A percentile compares a stretch with the other conserved stretches of the same genome.
Conservation (phyloP, 2,329 filamentous ascomycete genomes). For the Fusarium succisae region DNA sequence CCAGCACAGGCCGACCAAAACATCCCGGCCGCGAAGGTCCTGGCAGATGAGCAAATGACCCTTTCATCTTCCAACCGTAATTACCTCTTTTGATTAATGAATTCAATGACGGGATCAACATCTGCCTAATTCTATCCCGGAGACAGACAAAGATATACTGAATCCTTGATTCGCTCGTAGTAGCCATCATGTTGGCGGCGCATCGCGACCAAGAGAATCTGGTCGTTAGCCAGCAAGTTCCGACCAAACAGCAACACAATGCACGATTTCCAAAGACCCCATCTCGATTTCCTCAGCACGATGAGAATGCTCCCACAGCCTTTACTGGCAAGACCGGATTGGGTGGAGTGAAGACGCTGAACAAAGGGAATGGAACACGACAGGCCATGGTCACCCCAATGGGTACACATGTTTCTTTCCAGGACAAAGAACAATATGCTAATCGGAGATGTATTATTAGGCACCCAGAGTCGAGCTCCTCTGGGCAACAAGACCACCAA, state of each 20-base stretch:
- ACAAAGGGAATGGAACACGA: conserved; percentile 58
- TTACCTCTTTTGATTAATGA: conserved; percentile 29
- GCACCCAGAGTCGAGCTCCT: conserved; percentile 74
- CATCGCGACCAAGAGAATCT: conserved; percentile 90
- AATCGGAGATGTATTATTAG: conserved; percentile 30
- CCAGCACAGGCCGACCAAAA: conserved; percentile 36
- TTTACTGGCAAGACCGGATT: conserved; percentile 56
- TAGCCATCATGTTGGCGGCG: conserved; percentile 73
- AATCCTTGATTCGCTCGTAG: conserved; percentile 17
- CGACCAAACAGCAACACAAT: conserved; percentile 81
- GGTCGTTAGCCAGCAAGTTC: conserved; percentile 77
- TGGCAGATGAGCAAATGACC: conserved; percentile 7
- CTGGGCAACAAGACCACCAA: conserved; percentile 97
- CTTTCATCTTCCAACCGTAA: conserved; percentile 33
- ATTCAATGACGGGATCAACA: conserved; percentile 19
- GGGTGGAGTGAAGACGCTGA: conserved; percentile 60
- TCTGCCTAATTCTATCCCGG: conserved; percentile 11
- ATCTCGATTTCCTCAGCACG: conserved; percentile 78
- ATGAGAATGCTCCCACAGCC: conserved; percentile 75
- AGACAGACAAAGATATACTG: conserved; percentile 10
- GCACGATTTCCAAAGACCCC: conserved; percentile 83
- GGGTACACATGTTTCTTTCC: conserved; percentile 63
- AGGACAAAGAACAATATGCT: background rate
- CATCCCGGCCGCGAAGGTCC: conserved; percentile 21
- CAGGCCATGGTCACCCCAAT: conserved; percentile 79